Percentiles rank a stretch among this genome's conserved stretches.
Conservation (phyloP, 2,329 filamentous ascomycete species). For the Aspergillus sp. region DNA sequence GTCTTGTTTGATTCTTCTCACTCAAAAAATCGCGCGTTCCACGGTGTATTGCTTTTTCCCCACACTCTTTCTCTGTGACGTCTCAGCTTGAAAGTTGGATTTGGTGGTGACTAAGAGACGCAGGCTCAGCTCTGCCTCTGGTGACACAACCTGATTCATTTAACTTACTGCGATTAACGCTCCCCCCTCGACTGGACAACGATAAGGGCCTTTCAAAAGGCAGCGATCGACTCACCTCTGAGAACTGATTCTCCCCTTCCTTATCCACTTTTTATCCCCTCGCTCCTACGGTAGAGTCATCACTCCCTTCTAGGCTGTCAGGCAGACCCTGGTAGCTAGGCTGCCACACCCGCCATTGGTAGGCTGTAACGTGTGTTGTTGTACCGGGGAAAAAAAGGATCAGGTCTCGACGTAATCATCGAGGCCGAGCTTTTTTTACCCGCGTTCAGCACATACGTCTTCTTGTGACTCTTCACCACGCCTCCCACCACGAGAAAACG, state of each 20-base stretch:
- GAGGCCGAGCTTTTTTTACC: conserved; percentile 21
- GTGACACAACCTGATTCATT: conserved; percentile 4
- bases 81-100: neutral
- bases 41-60: neutral
- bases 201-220: conserved; percentile 9
- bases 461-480: conserved; percentile 47
- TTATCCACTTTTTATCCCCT: neutral
- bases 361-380: conserved; percentile 27
- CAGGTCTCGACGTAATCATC: conserved; percentile 21
- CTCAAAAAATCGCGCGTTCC: neutral
- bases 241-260: neutral
- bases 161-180: neutral
- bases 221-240: conserved; percentile 11
- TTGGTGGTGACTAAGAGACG: conserved; percentile 1
- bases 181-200: conserved; percentile 9
- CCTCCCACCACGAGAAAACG: conserved; percentile 54
- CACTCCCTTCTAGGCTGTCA: neutral
- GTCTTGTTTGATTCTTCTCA: neutral
- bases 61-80: conserved; percentile 9
- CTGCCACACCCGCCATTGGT: conserved; percentile 13
- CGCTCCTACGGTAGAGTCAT: neutral
- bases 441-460: conserved; percentile 23
- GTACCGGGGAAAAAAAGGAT: conserved; percentile 20
- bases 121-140: neutral
- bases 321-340: neutral